Evolutionary conservation across 2,329 filamentous ascomycete species (phyloP).

Genomic region (Dactylellina parvicollis): DNA sequence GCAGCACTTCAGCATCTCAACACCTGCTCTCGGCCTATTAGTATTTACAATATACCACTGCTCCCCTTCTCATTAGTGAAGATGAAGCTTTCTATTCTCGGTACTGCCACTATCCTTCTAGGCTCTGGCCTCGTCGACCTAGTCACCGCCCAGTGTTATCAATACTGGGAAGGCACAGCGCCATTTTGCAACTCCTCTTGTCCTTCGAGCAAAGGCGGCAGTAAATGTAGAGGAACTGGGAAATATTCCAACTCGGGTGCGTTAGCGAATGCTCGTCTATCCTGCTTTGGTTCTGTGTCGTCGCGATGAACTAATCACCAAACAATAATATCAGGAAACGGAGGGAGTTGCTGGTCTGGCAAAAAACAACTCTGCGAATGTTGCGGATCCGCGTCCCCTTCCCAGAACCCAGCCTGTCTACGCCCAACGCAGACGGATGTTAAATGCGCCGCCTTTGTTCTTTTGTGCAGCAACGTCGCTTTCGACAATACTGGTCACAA

Average conservation of each 20-base stretch:
- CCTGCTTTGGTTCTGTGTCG: too few relatives aligned
- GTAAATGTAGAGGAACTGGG: constrained; percentile 25
- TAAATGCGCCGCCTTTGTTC: constrained; percentile 30
- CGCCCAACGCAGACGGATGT: background rate
- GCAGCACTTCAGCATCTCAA: too few relatives aligned
- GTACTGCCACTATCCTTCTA: constrained; percentile 6
- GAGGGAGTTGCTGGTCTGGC: constrained; percentile 16
- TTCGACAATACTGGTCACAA: constrained; percentile 15
- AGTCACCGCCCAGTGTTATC: constrained; percentile 19
- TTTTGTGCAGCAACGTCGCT: constrained; percentile 20
- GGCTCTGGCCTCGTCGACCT: constrained; percentile 22
- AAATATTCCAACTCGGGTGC: constrained; percentile 30
- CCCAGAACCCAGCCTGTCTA: constrained; percentile 12
- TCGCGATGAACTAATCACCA: too few relatives aligned
- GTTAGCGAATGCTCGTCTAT: background rate
- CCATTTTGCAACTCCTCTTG: constrained; percentile 36
- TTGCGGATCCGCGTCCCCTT: background rate
- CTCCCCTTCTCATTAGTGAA: background rate
- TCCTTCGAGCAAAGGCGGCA: constrained; percentile 5
- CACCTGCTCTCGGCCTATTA: too few relatives aligned
- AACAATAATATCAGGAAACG: too few relatives aligned
- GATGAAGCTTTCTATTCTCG: constrained; percentile 37
- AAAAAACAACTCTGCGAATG: constrained; percentile 35
- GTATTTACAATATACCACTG: background rate
- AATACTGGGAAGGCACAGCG: constrained; percentile 45